Evolutionary conservation across 345 rosid species (phyloP).

Genomic region (Dimocarpus longan): DNA sequence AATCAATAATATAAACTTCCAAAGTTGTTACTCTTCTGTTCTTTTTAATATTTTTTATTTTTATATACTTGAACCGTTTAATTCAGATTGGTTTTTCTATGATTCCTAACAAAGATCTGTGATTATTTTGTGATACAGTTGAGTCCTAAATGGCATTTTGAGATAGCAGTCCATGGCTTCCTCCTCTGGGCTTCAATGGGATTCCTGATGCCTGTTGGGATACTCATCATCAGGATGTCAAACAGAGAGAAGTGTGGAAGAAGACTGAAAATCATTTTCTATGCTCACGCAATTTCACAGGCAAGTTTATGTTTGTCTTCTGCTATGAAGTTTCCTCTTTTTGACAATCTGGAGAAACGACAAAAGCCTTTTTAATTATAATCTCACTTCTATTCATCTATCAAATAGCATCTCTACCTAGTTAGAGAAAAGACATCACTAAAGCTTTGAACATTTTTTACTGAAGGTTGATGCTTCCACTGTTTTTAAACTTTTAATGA

Average conservation of each 20-base stretch:
- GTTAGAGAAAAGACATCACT: conserved; percentile 9
- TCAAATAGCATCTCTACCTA: conserved; percentile 16
- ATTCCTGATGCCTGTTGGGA: conserved; percentile 76
- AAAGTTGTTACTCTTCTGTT: not conserved
- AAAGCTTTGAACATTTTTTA: conserved; percentile 11
- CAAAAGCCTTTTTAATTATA: not conserved
- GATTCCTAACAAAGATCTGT: not conserved
- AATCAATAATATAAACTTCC: not conserved
- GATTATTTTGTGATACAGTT: conserved; percentile 34
- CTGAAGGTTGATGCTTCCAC: conserved; percentile 1
- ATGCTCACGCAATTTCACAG: conserved; percentile 75
- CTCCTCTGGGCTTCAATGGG: conserved; percentile 92
- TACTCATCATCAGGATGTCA: conserved; percentile 71
- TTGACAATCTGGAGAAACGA: not conserved
- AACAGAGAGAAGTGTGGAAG: conserved; percentile 53
- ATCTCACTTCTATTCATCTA: conserved; percentile 22
- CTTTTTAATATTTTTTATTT: not conserved
- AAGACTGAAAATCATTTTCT: conserved; percentile 53
- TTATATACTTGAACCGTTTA: not conserved
- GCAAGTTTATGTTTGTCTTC: conserved; percentile 38
- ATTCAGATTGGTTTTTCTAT: not conserved
- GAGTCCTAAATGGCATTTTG: conserved; percentile 51
- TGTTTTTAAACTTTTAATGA: conserved; percentile 22
- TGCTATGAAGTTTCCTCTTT: conserved; percentile 14
- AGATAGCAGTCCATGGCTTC: conserved; percentile 71